These are phyloP conservation scores for Medicago truncatula DNA, from an alignment of 306 rosid genomes.

Conservation along the genomic window MtrunA17r5.0-ANR NC_053049.1:39656501-39657000, in stretches of 20 bases:
- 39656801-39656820: too few relatives aligned
- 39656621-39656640: conserved; percentile 79
- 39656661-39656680: conserved; percentile 82
- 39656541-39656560: conserved; percentile 57
- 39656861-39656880: too few relatives aligned
- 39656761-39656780: not conserved
- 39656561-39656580: conserved; percentile 82
- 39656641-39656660: conserved; percentile 86
- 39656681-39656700: conserved; percentile 87
- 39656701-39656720: conserved; percentile 78
- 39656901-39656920: too few relatives aligned
- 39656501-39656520: not conserved
- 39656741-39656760: conserved; percentile 60
- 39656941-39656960: too few relatives aligned
- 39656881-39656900: too few relatives aligned
- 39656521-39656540: conserved; percentile 25
- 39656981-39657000: too few relatives aligned
- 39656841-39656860: too few relatives aligned
- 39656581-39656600: conserved; percentile 80
- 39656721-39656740: conserved; percentile 63
- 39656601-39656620: conserved; percentile 85
- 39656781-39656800: too few relatives aligned
- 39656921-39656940: too few relatives aligned
- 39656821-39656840: too few relatives aligned
- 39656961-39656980: too few relatives aligned